Conservation (phyloP, 768 basidiomycete species). For the Auriscalpium microsporum region DNA sequence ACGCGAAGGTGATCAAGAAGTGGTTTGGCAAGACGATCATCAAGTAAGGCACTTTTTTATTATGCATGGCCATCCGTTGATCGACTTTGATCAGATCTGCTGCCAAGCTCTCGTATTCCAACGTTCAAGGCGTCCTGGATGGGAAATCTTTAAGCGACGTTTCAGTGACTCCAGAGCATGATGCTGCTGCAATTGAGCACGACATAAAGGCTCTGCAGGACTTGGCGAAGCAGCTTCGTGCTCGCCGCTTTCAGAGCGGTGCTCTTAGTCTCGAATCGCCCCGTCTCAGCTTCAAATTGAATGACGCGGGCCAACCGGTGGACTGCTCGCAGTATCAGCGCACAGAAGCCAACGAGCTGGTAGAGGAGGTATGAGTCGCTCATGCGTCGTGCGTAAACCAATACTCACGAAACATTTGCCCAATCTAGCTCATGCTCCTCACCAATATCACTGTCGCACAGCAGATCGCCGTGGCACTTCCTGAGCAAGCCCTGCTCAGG, state of each 20-base stretch:
- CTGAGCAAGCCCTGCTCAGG: slow-evolving; percentile 94
- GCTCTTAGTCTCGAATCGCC: slow-evolving; percentile 64
- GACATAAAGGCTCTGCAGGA: slow-evolving; percentile 67
- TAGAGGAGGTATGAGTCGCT: slow-evolving; percentile 67
- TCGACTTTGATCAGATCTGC: slow-evolving; percentile 49
- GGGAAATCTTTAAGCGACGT: slow-evolving; percentile 51
- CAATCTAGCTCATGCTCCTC: slow-evolving; percentile 80
- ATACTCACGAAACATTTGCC: neutral
- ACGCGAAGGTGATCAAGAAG: slow-evolving; percentile 76
- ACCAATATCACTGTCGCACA: slow-evolving; percentile 88
- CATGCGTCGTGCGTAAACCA: too few species aligned
- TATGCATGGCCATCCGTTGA: neutral
- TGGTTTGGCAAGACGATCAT: slow-evolving; percentile 93
- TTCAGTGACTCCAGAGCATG: slow-evolving; percentile 49
- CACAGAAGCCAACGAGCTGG: slow-evolving; percentile 67
- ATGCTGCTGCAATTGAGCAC: slow-evolving; percentile 51
- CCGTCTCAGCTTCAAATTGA: slow-evolving; percentile 69
- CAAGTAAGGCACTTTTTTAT: slow-evolving; percentile 43
- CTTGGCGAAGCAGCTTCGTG: slow-evolving; percentile 65
- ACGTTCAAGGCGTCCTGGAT: slow-evolving; percentile 78
- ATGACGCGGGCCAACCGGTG: slow-evolving; percentile 67
- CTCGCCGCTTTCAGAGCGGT: slow-evolving; percentile 71
- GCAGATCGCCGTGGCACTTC: slow-evolving; percentile 86
- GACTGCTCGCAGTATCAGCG: slow-evolving; percentile 66
- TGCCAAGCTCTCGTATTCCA: slow-evolving; percentile 73